phyloP scores from a whole-genome alignment of 345 rosid genomes.

The Eutrema yunnanense region DNA sequence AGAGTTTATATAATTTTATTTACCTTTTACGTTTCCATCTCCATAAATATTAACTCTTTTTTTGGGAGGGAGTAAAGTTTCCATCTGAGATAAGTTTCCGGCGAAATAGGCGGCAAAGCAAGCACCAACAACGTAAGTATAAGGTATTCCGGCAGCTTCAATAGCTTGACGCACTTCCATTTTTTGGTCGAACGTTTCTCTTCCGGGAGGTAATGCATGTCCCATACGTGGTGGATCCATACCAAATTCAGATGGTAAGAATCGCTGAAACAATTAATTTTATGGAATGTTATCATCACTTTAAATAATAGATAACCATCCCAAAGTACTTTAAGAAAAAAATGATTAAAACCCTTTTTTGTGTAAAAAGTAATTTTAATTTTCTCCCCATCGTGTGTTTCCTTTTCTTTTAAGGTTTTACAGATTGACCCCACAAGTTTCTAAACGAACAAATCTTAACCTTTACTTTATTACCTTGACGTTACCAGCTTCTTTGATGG shows the following conservation, averaged over 20 bases:
- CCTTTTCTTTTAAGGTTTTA: neutral
- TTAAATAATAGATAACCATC: neutral
- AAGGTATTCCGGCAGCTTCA: conserved; percentile 68
- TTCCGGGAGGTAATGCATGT: conserved; percentile 73
- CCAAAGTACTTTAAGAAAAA: no score
- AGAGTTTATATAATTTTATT: no score
- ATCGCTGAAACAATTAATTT: conserved; percentile 37
- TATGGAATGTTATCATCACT: neutral
- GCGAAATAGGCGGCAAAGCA: conserved; percentile 81
- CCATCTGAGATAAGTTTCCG: conserved; percentile 62
- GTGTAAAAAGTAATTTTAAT: neutral
- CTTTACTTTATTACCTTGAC: conserved; percentile 42
- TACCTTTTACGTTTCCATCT: conserved; percentile 74
- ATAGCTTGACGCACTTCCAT: conserved; percentile 72
- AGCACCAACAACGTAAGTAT: conserved; percentile 64
- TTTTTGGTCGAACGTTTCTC: conserved; percentile 73
- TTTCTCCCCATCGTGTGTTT: neutral
- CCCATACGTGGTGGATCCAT: conserved; percentile 78
- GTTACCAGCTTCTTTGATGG: conserved; percentile 85
- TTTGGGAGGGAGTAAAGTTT: conserved; percentile 58
- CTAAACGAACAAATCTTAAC: neutral
- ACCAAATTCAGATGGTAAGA: conserved; percentile 88
- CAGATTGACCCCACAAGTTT: neutral
- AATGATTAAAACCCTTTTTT: neutral
- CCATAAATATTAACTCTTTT: conserved; percentile 50